These are phyloP conservation scores for Penicillium carneum DNA, from an alignment of 2,329 filamentous ascomycete species.

Conservation along the genomic window DNA sequence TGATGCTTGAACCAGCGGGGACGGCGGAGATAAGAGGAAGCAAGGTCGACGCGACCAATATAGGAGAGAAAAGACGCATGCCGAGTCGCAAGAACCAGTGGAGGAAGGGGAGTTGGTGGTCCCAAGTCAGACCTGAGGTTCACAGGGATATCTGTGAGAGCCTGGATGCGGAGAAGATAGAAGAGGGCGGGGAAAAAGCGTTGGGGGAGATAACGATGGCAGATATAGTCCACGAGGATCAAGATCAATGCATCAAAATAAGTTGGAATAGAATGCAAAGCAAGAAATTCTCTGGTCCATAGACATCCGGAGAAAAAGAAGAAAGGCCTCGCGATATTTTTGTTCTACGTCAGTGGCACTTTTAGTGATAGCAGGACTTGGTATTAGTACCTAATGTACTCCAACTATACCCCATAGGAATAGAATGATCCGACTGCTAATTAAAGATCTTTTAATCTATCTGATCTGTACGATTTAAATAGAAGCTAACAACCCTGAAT, in stretches of 20 bases:
- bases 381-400: no score
- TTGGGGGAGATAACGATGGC: not conserved
- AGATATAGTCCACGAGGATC: not conserved
- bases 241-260: not conserved
- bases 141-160: constrained; percentile 6
- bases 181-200: not conserved
- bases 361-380: no score
- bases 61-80: constrained; percentile 21
- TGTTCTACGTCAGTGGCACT: constrained; percentile 17
- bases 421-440: not conserved
- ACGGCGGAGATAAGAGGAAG: constrained; percentile 39
- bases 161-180: constrained; percentile 8
- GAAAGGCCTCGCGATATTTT: not conserved
- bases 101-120: constrained; percentile 19
- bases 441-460: not conserved
- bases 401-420: not conserved
- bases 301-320: not conserved
- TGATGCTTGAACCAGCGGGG: constrained; percentile 49
- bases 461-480: not conserved
- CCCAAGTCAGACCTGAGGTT: constrained; percentile 14
- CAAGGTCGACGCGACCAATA: constrained; percentile 31
- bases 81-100: not conserved
- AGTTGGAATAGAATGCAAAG: not conserved
- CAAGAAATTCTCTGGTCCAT: not conserved
- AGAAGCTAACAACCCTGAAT: not conserved